Evolutionary conservation across 2,329 filamentous ascomycete species (phyloP), one percentile per base, ranked within the genome.

Genomic region (Paracorniculantispora psalliotae): DNA sequence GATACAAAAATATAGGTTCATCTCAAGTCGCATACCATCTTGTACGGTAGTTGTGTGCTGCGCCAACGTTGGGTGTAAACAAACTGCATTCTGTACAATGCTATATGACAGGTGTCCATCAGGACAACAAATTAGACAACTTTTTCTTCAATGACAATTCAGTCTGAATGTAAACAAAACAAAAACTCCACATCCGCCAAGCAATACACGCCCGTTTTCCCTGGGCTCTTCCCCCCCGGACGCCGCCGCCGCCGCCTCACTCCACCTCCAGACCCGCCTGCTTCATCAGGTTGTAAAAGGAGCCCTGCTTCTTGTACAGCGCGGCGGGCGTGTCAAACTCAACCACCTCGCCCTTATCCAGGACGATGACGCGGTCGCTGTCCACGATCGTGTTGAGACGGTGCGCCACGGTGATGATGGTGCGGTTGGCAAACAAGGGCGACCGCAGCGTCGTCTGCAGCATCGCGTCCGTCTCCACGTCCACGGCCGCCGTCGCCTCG

Each of bases 401-500:
- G 77, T 99, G 94, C 26, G 94, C 94, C 68, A 99, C 96, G 1
- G 94, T 99, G 73, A 99, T 96, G 73, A 99, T 97, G 39, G 94
- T 99, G 57, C 91, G 86, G 74, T 97, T 91, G 62, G 87, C 82
- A 77, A 99, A 99, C 17, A 87, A 72, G 23, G 83, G 81, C 37
- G 82, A 82, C 35, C 85, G 81, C 58, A 88, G 76, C 26, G 86
- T 88, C 50, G 75, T 74, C 75, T 89, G 86, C 57, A 89, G 76
- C 75, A 87, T 77, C 57, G 83, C 83, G 68, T 89, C 86, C 25
- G 86, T 89, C 74, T 88, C 81, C 44, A 88, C 79, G 69, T 89
- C 84, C 12, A 88, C 83, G 25, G 81, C 84, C 65, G 92, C 92
- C 30, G 94, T 99, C 60, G 96, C 94, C 81, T 99, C 94, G 72